Conservation (phyloP, 1,284 basidiomycete species). For the Takashimella koratensis region DNA sequence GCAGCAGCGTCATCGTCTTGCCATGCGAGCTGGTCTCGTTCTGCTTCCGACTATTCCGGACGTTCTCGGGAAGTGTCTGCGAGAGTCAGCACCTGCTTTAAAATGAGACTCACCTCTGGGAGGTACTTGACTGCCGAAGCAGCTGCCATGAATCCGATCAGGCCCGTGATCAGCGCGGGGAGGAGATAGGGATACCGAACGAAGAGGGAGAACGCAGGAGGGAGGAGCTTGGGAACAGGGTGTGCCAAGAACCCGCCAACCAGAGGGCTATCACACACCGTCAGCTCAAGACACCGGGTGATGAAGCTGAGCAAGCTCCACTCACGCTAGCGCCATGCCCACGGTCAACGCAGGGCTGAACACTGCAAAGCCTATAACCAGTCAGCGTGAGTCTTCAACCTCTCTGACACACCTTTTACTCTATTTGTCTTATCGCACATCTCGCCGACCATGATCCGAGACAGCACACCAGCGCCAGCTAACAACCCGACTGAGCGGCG, state of each 20-base stretch:
- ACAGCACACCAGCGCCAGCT: constrained; percentile 37
- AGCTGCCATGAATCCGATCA: constrained; percentile 18
- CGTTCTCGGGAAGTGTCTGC: constrained; percentile 12
- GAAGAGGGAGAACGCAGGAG: constrained; percentile 25
- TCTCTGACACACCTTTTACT: constrained; percentile 22
- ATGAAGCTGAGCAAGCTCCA: no score
- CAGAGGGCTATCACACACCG: constrained; percentile 25
- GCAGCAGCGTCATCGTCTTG: constrained; percentile 13
- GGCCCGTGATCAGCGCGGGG: constrained; percentile 30
- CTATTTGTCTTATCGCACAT: constrained; percentile 39
- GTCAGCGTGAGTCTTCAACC: neutral
- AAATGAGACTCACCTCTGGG: constrained; percentile 28
- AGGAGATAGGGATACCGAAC: constrained; percentile 35
- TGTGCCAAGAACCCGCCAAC: constrained; percentile 38
- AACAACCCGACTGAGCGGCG: constrained; percentile 26
- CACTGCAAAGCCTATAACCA: constrained; percentile 30
- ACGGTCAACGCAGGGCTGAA: constrained; percentile 36
- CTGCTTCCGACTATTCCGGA: constrained; percentile 1
- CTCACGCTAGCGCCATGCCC: constrained; percentile 36
- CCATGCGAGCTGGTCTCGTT: neutral
- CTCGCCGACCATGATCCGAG: constrained; percentile 39
- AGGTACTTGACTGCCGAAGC: constrained; percentile 22
- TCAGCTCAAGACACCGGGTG: neutral
- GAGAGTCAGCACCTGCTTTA: neutral
- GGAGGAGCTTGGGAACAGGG: constrained; percentile 30